Percentiles rank a stretch among this genome's conserved stretches.
phyloP scores from a whole-genome alignment of 2,329 filamentous ascomycete species.

The Kalaharituber pfeilii region DNA sequence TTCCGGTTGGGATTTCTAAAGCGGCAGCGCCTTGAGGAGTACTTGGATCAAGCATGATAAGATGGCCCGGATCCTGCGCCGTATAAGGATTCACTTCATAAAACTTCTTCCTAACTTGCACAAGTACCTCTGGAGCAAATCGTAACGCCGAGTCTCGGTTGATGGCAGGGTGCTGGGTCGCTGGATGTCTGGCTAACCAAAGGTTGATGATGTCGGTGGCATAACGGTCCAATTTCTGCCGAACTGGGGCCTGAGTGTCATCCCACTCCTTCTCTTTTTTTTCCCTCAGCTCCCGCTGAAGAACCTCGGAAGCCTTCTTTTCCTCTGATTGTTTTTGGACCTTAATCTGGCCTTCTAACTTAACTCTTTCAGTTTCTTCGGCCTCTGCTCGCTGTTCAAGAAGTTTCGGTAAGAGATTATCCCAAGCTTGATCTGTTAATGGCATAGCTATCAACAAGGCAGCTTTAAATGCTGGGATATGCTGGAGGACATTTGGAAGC shows the following conservation, averaged over 20 bases:
- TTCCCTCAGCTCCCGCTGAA: conserved; percentile 38
- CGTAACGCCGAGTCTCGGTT: conserved; percentile 39
- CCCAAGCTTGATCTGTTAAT: conserved; percentile 53
- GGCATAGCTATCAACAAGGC: conserved; percentile 52
- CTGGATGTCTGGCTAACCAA: conserved; percentile 48
- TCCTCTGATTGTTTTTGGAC: conserved; percentile 27
- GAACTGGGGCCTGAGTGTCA: conserved; percentile 48
- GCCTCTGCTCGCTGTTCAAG: conserved; percentile 47
- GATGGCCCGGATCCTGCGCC: conserved; percentile 9
- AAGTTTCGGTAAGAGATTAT: conserved; percentile 48
- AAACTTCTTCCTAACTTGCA: conserved; percentile 50
- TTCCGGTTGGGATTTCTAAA: conserved; percentile 7
- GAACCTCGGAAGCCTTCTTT: conserved; percentile 32
- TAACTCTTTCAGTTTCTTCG: conserved; percentile 39
- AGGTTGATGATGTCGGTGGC: conserved; percentile 53
- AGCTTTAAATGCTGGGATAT: conserved; percentile 57
- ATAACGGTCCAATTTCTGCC: conserved; percentile 45
- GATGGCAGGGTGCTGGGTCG: conserved; percentile 16
- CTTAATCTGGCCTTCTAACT: conserved; percentile 31
- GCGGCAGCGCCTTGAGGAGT: conserved; percentile 36
- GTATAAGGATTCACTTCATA: conserved; percentile 33
- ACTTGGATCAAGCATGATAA: conserved; percentile 23
- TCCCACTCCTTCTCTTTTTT: conserved; percentile 53
- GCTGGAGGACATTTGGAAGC: conserved; percentile 41
- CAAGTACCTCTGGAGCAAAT: conserved; percentile 55